Base-by-base conservation (phyloP, 805 yeast species). In the Zygosaccharomyces pseudorouxii region DNA sequence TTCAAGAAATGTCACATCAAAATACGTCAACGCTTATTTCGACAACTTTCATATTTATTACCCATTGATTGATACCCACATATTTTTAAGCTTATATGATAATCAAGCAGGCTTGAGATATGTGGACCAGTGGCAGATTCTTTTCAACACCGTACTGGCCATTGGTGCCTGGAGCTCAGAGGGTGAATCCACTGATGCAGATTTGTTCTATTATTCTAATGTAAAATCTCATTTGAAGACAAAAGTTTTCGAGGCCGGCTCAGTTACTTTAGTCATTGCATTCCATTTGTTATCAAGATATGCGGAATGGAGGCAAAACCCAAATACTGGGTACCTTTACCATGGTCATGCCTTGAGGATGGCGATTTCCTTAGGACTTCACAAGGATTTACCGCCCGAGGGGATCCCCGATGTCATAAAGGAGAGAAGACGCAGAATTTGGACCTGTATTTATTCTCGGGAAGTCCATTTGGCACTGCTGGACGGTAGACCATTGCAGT, bases 251-350 rank as follows among this genome's bases (percentile, higher is more conserved):
- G 86, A 81, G 60, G 69, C 78, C 48, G 86, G 86, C 10, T 79
- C 80, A 49, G 63, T 80, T 8, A 72, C 76, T n/a, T 60, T 81
- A 27, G 68, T 81, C 8, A 75, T 75, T 41, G 75, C 83, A 1
- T 66, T 80, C 30, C 71, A 79, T 4, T 59, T 82, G 30, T 61
- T 84, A 45, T 75, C 84, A 49, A 78, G 78, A 53, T 84, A 82
- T 63, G 76, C 79, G 9, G 86, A 80, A 58, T 80, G 80, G 64
- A 71, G 85, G 43, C 79, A 81, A 55, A 80, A 79, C 55, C 82
- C 84, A 47, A 82, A 82, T 62, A 76, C 86, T 0, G 83, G 84
- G 20, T 83, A 87, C 84, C 79, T 79, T 55, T 80, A 78, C 53
- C 66, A 81, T 30, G 88, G 89, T 10, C 67, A 80, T 14, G 82